Evolutionary conservation across 1,284 basidiomycete genomes (phyloP).

Genomic region (Amylostereum areolatum): DNA sequence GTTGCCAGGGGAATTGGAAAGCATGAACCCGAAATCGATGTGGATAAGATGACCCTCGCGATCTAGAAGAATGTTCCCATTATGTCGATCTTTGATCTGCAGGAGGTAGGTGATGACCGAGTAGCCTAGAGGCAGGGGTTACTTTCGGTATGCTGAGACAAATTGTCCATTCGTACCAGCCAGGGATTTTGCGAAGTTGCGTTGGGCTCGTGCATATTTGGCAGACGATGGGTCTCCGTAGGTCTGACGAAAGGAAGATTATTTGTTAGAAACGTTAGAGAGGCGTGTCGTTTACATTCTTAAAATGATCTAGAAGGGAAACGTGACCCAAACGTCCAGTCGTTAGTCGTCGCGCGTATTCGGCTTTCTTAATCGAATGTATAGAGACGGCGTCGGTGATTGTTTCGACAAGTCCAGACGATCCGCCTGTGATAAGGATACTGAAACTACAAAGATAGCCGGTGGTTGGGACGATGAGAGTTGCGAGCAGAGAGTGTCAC

Average conservation of each 20-base stretch:
- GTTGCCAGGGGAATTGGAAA: constrained; percentile 94
- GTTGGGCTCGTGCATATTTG: constrained; percentile 80
- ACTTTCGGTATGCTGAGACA: not conserved
- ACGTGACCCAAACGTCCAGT: constrained; percentile 80
- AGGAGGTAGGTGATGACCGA: constrained; percentile 93
- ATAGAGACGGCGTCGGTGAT: constrained; percentile 97
- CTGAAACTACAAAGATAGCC: constrained; percentile 36
- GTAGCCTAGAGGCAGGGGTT: constrained; percentile 49
- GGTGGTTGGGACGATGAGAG: not conserved
- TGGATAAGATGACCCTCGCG: constrained; percentile 91
- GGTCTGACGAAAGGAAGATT: constrained; percentile 41
- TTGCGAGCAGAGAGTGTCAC: constrained; percentile 22
- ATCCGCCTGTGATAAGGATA: constrained; percentile 91
- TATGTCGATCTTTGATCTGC: constrained; percentile 98
- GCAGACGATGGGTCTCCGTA: constrained; percentile 87
- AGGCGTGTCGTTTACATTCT: constrained; percentile 48
- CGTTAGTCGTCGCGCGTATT: constrained; percentile 85
- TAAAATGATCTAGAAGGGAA: constrained; percentile 86
- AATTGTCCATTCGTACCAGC: constrained; percentile 51
- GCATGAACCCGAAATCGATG: constrained; percentile 99
- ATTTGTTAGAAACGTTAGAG: not conserved
- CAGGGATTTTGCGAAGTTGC: constrained; percentile 91
- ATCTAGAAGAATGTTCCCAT: constrained; percentile 97
- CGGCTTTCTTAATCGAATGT: constrained; percentile 98
- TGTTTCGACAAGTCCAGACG: constrained; percentile 90